Base-by-base conservation (phyloP, 345 rosid genomes). In the Leavenworthia alabamica region DNA sequence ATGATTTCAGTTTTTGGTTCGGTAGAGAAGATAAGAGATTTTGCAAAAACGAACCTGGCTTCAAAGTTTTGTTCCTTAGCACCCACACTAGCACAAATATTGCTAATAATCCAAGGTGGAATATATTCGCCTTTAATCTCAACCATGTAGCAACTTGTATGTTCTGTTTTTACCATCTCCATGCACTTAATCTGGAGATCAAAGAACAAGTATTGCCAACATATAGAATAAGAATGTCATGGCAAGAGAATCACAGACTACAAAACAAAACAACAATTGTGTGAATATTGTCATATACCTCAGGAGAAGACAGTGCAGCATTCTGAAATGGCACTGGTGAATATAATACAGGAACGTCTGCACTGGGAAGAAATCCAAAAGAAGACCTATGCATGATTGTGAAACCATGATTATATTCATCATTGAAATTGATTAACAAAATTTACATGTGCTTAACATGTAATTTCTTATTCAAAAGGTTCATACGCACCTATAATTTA, bases 71-170 rank as follows among this genome's bases (percentile, higher is more conserved):
- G 79, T 48, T 80, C 92, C 27, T 74, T 79, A 63, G 89, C 79
- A 35, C 72, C 73, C 24, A 88, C 59, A 41, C 71, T 67, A 12
- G 82, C 57, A 72, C 96, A 87, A 27, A 93, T 36, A 37, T 78
- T 82, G 80, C 82, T 80, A 36, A 86, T 60, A 39, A 88, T 88
- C 99, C 99, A 93, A 2, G 97, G 85, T 0, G 97, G 95, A 68
- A 93, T 72, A 76, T 71, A 83, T 29, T 80, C 67, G 56, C 74
- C 92, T 63, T 71, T 80, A 40, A 93, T 68, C 82, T 93, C 96
- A 40, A 90, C 64, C 64, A 82, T 76, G 71, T 69, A 78, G 71
- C 76, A 54, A 70, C 62, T 66, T 41, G 51, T 52, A 54, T 49
- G 43, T 65, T 77, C 84, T 12, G 81, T 57, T 61, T 64, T 73